Evolutionary conservation across 805 yeast species (phyloP), one percentile per base, ranked within the genome.

Genomic region (Lachancea quebecensis): DNA sequence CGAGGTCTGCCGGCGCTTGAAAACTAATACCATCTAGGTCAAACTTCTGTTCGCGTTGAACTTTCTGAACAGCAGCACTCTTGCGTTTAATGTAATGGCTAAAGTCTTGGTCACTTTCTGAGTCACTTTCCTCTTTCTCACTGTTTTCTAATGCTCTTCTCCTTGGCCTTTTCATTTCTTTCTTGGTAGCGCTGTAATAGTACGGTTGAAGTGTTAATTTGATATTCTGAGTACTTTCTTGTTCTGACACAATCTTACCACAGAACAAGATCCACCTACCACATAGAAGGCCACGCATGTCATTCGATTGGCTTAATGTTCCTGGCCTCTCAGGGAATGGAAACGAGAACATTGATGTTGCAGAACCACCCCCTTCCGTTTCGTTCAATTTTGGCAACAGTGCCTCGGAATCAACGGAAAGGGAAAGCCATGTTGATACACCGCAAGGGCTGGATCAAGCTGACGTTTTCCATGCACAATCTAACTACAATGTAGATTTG

Each of bases 261-360:
- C 25, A 21, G 4, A 21, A 21, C 25, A 21, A 21, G 37, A 17
- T 6, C 12, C 56, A 51, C 44, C 60, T 12, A 10, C 12, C 15
- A 17, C 57, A 41, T 37, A 4, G 5, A 18, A 15, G 30, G 16
- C 15, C 30, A 4, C 18, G 12, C 45, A 70, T 47, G 79, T 61
- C 79, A 10, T 74, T 73, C 50, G 80, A 77, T 52, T 77, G 81
- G 81, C 59, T 75, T 39, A 74, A 74, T 47, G 60, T 72, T 18
- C 70, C 74, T 5, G 72, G 69, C 4, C 50, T 67, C 15, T 50
- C 48, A 44, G 59, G 58, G 12, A 63, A 34, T 44, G 52, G 61
- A 37, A 48, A 53, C 31, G 59, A 58, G 14, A 49, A 47, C n/a
- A 43, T 42, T 10, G 31, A 37, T 25, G 47, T 32, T 5, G 21